A percentile compares a stretch with the other conserved stretches of the same genome.
phyloP scores from a whole-genome alignment of 805 yeast species.

The Lipomyces lipofer region DNA sequence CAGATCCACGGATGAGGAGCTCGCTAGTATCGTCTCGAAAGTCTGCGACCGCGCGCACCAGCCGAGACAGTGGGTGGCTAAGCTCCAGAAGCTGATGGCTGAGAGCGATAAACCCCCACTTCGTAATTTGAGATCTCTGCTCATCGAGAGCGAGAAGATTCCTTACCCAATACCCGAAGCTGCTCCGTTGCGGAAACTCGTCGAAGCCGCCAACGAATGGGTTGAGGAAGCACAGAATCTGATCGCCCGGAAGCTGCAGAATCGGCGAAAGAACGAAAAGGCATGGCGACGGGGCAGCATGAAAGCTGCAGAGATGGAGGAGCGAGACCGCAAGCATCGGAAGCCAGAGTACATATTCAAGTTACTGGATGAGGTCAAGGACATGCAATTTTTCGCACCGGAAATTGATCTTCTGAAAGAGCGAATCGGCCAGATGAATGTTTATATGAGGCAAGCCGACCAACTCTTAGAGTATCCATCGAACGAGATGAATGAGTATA shows the following conservation, averaged over 20 bases:
- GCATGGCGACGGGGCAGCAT: slow-evolving; percentile 13
- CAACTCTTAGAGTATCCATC: slow-evolving; percentile 41
- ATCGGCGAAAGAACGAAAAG: slow-evolving; percentile 44
- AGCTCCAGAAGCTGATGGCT: slow-evolving; percentile 46
- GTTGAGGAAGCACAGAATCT: slow-evolving; percentile 56
- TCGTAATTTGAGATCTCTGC: slow-evolving; percentile 47
- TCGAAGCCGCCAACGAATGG: slow-evolving; percentile 52
- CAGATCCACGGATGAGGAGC: slow-evolving; percentile 52
- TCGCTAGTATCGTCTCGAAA: slow-evolving; percentile 43
- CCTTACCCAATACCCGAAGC: slow-evolving; percentile 45
- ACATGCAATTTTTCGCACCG: slow-evolving; percentile 52
- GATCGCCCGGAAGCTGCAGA: slow-evolving; percentile 53
- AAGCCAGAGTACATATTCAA: slow-evolving; percentile 41
- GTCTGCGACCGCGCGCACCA: slow-evolving; percentile 48
- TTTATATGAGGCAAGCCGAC: slow-evolving; percentile 52
- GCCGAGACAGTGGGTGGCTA: slow-evolving; percentile 54
- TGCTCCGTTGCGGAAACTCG: slow-evolving; percentile 43
- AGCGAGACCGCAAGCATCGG: slow-evolving; percentile 22
- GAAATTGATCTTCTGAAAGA: slow-evolving; percentile 63
- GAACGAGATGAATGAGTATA: slow-evolving; percentile 48
- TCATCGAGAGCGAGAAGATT: slow-evolving; percentile 58
- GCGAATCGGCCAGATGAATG: slow-evolving; percentile 52
- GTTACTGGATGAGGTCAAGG: slow-evolving; percentile 51
- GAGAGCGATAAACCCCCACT: slow-evolving; percentile 47
- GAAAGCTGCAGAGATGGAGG: slow-evolving; percentile 27